Evolutionary conservation across 2,329 filamentous ascomycete species (phyloP), one percentile per base, ranked within the genome.

Genomic region (Grosmannia serpens): DNA sequence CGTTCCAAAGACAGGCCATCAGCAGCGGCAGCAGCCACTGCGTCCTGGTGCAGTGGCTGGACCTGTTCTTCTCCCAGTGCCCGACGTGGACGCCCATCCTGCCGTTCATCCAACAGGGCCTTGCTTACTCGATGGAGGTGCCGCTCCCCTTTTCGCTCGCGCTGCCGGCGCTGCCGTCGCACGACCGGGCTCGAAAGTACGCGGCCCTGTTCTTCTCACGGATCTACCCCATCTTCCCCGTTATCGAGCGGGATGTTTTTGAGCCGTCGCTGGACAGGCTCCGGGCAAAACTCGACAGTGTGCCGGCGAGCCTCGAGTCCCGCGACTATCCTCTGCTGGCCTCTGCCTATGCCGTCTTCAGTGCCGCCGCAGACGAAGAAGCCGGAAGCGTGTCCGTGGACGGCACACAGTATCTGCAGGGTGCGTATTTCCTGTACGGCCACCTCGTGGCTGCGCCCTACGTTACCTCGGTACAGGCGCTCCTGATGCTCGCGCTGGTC

Each of bases 1-100:
- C 20, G 31, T 38, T 38, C 31, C 49, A 27, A 38, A 20, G 20
- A 22, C 58, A 57, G 51, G 20, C 22, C 13, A n/a, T 53, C 38
- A 38, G 55, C 44, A 35, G 35, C 22, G 41, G 56, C 38, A 61
- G 51, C 50, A 61, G 51, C 27, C 54, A 51, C 24, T 46, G 56
- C 24, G 33, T 61, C 0, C 44, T 61, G 10, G 57, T 59, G 27
- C 59, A 61, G 35, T 61, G 59, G 59, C 49, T 61, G 2, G 59
- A 61, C 26, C 44, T 61, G 3, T 61, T 46, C 22, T 59, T 61
- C n/a, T 44, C 27, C 24, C 57, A 59, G 27, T 50, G 49, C 33
- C 41, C 50, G 8, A 47, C 57, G 8, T 61, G 59, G 59, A 24
- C 46, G 50, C 57, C 59, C 22, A 51, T 61, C 27, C 57, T 57